Conservation (phyloP, 495 filamentous ascomycete species). For the Cryomyces minteri region DNA sequence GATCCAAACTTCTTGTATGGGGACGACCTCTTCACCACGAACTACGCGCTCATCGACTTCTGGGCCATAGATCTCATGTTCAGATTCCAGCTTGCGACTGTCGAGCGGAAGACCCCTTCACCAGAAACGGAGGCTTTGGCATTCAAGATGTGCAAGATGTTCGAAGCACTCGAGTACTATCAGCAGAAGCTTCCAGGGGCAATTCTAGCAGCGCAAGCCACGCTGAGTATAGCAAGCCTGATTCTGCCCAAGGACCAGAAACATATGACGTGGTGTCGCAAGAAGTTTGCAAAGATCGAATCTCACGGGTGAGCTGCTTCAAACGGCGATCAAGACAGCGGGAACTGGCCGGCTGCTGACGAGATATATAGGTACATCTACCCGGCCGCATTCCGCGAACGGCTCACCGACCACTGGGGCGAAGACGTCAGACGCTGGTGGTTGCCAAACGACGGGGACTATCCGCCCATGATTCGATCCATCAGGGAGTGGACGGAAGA, state of each 20-base stretch:
- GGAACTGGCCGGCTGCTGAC: too few relatives aligned
- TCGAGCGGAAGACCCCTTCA: slow-evolving; percentile 29
- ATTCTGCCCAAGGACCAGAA: slow-evolving; percentile 56
- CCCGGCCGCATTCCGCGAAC: slow-evolving; percentile 49
- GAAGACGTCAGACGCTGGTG: slow-evolving; percentile 62
- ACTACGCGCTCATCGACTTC: slow-evolving; percentile 60
- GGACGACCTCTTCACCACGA: slow-evolving; percentile 51
- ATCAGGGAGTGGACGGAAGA: slow-evolving; percentile 65
- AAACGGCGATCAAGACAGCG: too few relatives aligned
- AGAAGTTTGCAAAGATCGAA: slow-evolving; percentile 65
- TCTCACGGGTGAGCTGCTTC: slow-evolving; percentile 50
- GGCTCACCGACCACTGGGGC: slow-evolving; percentile 54
- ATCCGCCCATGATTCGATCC: slow-evolving; percentile 47
- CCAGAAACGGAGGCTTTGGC: slow-evolving; percentile 37
- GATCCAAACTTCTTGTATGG: slow-evolving; percentile 36
- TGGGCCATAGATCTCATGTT: slow-evolving; percentile 65
- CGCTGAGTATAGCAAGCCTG: slow-evolving; percentile 54
- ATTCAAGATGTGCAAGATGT: slow-evolving; percentile 51
- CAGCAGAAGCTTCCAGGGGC: slow-evolving; percentile 50
- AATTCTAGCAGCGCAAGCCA: slow-evolving; percentile 55
- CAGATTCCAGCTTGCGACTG: slow-evolving; percentile 45
- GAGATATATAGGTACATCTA: slow-evolving; percentile 51
- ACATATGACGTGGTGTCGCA: slow-evolving; percentile 68
- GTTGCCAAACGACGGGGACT: slow-evolving; percentile 67
- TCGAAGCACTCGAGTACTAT: slow-evolving; percentile 59